phyloP scores from a whole-genome alignment of 2,329 filamentous ascomycete genomes.

The Didymella pomorum region DNA sequence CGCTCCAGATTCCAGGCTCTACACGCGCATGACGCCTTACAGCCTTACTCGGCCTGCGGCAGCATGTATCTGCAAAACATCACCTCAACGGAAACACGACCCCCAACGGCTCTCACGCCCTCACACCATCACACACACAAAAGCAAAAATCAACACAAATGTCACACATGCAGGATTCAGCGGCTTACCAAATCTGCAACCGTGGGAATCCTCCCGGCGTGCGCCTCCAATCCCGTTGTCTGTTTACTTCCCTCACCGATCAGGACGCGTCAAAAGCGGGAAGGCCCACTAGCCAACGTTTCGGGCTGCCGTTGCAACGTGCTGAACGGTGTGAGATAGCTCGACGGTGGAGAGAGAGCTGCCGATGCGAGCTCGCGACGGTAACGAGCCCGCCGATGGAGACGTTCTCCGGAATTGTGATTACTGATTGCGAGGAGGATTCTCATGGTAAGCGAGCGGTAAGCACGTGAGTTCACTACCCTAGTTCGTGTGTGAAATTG shows the following conservation, averaged over 20 bases:
- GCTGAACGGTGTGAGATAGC: conserved; percentile 5
- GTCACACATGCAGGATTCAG: conserved; percentile 1
- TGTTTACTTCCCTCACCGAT: conserved; percentile 14
- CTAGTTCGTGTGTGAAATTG: background rate
- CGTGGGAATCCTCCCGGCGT: conserved; percentile 11
- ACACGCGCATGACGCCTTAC: background rate
- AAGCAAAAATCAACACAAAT: conserved; percentile 6
- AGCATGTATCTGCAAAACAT: background rate
- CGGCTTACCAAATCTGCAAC: background rate
- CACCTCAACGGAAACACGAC: background rate
- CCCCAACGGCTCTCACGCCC: background rate
- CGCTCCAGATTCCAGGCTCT: background rate
- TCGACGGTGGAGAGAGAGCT: background rate
- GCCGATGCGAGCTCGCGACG: background rate
- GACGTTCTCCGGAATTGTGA: background rate
- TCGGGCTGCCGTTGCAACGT: conserved; percentile 1
- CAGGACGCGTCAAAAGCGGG: conserved; percentile 4
- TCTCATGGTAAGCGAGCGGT: background rate
- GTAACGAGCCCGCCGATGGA: background rate
- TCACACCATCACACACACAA: conserved; percentile 8
- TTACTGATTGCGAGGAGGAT: background rate
- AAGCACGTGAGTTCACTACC: background rate
- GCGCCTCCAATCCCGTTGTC: conserved; percentile 9
- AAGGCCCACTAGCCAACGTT: conserved; percentile 13
- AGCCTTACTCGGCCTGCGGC: conserved; percentile 1